phyloP scores from a whole-genome alignment of 805 yeast genomes.

The Ogataea pignaliae region DNA sequence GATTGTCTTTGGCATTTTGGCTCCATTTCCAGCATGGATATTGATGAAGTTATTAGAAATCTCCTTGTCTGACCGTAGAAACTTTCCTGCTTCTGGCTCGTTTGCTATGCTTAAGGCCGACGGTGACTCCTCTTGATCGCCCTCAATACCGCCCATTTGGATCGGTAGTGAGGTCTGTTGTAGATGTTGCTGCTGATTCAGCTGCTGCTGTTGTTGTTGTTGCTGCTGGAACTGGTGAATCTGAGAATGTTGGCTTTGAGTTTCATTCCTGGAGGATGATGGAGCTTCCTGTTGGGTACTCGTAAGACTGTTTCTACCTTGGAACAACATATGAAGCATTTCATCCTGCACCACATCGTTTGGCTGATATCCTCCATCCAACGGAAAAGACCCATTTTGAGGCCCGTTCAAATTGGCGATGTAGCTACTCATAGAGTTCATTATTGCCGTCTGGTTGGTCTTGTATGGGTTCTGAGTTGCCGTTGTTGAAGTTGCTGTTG shows the following conservation, averaged over 20 bases:
- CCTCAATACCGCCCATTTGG: no score
- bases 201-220: constrained; percentile 26
- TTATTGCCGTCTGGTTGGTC: no score
- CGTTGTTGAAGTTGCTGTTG: no score
- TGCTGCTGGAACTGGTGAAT: background rate
- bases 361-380: constrained; percentile 2
- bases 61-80: constrained; percentile 8
- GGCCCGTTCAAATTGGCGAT: no score
- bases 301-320: constrained; percentile 32
- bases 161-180: constrained; percentile 23
- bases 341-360: constrained; percentile 35
- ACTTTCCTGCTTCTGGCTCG: background rate
- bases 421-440: no score
- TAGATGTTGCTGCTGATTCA: constrained; percentile 31
- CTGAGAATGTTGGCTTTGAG: background rate
- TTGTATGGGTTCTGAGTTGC: no score
- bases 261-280: background rate
- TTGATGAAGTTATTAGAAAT: constrained; percentile 27
- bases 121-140: constrained; percentile 9
- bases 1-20: constrained; percentile 50
- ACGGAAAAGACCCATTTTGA: background rate
- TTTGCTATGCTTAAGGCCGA: background rate
- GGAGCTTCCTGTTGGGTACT: background rate
- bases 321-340: constrained; percentile 49
- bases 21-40: constrained; percentile 29